Evolutionary conservation across 805 yeast genomes (phyloP), one percentile per base, ranked within the genome.

Genomic region (Yamadazyma akitaensis): DNA sequence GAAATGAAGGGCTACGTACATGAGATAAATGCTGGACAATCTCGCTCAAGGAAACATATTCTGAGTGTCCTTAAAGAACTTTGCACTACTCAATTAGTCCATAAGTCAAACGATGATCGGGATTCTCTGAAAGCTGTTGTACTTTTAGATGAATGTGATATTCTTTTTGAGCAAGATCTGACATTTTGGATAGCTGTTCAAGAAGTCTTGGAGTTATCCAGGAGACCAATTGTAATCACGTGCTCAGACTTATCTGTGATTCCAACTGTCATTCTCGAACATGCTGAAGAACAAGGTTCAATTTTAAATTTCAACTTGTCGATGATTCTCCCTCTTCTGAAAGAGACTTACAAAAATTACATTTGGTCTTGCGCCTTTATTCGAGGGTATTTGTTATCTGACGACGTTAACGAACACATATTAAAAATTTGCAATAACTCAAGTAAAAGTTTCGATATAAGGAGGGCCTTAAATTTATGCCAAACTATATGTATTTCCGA

Each of bases 101-200:
- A 84, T 52, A 49, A 52, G 33, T 51, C 51, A 37, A 47, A 48
- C 26, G 55, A 52, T 33, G 51, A 46, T 2, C 50, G 55, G 13
- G 56, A 56, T 17, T 76, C 76, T 42, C 81, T 76, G 49, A 75
- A 80, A 48, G 90, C 92, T 7, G 68, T 89, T 5, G 82, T 94
- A 3, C 63, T 94, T 30, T 72, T 92, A 47, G 96, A 91, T 55
- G 97, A 92, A 56, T 91, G 87, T 35, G 96, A 92, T 60, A 70
- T 88, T 10, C 61, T 91, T 16, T 88, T 85, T 56, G 88, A 81
- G 44, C 81, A 78, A 28, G 98, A 94, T 56, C 80, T 77, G 47
- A 81, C 81, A 1, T 91, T 92, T 59, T 94, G 97, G 97, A 58
- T 73, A 0, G 81, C 84, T 2, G 73, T 89, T 2, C 78, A 76